Base-by-base conservation (phyloP, 805 yeast species). In the Suhomyces vadensis region DNA sequence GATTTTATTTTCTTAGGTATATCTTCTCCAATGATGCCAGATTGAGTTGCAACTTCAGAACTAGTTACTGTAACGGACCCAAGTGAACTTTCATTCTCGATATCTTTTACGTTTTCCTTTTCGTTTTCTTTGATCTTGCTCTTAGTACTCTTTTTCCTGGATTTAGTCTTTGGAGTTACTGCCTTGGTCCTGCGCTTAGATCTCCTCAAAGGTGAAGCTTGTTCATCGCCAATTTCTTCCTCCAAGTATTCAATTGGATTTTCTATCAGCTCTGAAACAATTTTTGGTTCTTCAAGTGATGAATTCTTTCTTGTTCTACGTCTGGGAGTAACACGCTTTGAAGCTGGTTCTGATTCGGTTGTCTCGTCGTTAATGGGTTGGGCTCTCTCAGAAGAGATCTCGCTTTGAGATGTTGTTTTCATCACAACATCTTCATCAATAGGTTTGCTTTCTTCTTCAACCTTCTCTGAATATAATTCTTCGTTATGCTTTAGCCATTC, bases 401-500 rank as follows among this genome's bases (percentile, higher is more conserved):
- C n/a, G n/a, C n/a, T n/a, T n/a, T n/a, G n/a, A n/a, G n/a, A n/a
- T n/a, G n/a, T n/a, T n/a, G n/a, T n/a, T 11, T 22, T 20, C 39
- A n/a, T 23, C 26, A 13, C 14, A 16, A 6, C 11, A 16, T 29
- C 33, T 14, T 29, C 33, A 14, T 2, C 33, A 7, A 4, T 29
- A 8, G 25, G 6, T 6, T 23, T 11, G 6, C 26, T 20, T 17
- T 36, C 35, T 23, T 21, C 39, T 13, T 14, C 21, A 22, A 20
- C 24, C 25, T 24, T 27, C 23, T 22, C 37, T 16, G 5, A 38
- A 9, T 38, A 38, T 6, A 36, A 13, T n/a, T 24, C 26, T 17
- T 51, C 55, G 13, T 42, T 26, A 6, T 31, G 43, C 13, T 43
- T 38, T 5, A 47, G 41, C 55, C 59, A 56, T 9, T 31, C 45